These are phyloP conservation scores for Talaromyces borbonicus DNA, from an alignment of 495 filamentous ascomycete species.

Conservation along the genomic window DNA sequence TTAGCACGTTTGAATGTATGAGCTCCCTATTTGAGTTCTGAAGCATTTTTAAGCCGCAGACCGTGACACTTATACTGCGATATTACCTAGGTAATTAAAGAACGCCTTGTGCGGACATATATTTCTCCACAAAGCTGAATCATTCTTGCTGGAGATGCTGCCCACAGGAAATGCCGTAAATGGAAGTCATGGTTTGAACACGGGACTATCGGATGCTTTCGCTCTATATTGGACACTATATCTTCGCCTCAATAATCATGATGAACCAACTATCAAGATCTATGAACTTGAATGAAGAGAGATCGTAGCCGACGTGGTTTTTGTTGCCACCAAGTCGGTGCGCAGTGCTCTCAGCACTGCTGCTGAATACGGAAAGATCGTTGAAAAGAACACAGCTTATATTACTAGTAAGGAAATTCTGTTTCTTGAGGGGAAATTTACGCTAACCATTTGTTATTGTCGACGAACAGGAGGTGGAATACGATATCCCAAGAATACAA, in stretches of 20 bases:
- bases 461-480: not conserved
- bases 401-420: not conserved
- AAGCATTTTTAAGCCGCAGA: not conserved
- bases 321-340: not conserved
- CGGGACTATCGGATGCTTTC: conserved; percentile 37
- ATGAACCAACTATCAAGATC: conserved; percentile 39
- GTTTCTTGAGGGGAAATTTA: not conserved
- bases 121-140: not conserved
- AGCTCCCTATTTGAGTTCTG: not conserved
- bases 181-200: conserved; percentile 43
- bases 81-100: not conserved
- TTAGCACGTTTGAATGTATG: conserved; percentile 5
- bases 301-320: not conserved
- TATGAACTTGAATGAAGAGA: conserved; percentile 51
- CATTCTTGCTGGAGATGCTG: not conserved
- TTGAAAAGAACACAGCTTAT: conserved; percentile 3
- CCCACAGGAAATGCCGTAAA: not conserved
- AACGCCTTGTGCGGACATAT: not conserved
- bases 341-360: not conserved
- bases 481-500: not conserved
- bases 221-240: conserved; percentile 45
- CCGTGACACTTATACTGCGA: not conserved
- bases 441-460: not conserved
- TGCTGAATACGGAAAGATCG: not conserved
- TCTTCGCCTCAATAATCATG: conserved; percentile 36